These are phyloP conservation scores for Chalciporus sphaerocephalus DNA, from an alignment of 768 basidiomycete species.

Conservation along the genomic window DNA sequence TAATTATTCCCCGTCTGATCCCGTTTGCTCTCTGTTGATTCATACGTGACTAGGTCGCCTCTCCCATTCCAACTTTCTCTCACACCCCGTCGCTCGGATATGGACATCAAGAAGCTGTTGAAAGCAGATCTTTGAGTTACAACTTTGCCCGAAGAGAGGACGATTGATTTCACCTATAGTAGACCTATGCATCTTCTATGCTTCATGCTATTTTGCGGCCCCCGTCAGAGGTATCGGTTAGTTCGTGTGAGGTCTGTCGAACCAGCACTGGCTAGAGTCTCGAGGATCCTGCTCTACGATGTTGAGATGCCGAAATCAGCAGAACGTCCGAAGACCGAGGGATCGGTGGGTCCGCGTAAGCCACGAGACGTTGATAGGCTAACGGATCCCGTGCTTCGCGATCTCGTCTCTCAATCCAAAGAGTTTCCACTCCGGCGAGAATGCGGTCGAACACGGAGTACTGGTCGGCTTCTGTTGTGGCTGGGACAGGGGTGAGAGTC, in stretches of 20 bases:
- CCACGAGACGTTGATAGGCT: constrained; percentile 4
- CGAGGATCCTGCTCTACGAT: constrained; percentile 20
- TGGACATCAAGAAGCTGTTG: constrained; percentile 4
- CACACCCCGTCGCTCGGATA: not conserved
- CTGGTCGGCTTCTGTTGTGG: constrained; percentile 15
- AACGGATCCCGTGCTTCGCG: not conserved
- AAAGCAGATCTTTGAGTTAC: not conserved
- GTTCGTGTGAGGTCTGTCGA: not conserved
- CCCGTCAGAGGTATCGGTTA: not conserved
- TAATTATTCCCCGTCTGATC: not conserved
- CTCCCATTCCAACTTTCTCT: constrained; percentile 13
- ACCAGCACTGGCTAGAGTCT: constrained; percentile 10
- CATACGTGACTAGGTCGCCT: constrained; percentile 7
- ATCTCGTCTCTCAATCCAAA: constrained; percentile 19
- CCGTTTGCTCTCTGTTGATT: no score
- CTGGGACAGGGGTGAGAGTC: constrained; percentile 20
- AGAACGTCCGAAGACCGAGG: constrained; percentile 9
- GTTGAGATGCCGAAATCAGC: constrained; percentile 4
- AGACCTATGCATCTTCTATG: not conserved
- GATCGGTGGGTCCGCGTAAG: constrained; percentile 2
- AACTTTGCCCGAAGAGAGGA: not conserved
- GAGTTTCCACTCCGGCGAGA: constrained; percentile 14
- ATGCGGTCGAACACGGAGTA: constrained; percentile 18
- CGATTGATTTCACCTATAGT: not conserved
- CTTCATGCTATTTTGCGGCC: not conserved